Base-by-base conservation (phyloP, 345 rosid genomes). In the Anacardium occidentale region DNA sequence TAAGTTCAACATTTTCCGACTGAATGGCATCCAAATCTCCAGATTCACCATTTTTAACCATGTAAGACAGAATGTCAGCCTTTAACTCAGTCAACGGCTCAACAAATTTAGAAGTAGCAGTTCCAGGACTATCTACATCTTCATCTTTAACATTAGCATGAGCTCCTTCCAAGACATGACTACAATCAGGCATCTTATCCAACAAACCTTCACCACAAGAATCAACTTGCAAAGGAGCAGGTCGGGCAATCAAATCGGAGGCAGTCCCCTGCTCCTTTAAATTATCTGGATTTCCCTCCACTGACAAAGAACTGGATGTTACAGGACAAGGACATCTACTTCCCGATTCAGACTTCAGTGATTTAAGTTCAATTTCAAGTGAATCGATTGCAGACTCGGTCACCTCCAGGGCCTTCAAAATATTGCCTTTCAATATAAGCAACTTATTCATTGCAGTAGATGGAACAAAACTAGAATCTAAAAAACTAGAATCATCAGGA, bases 321-420 rank as follows among this genome's bases (percentile, higher is more conserved):
- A 69, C 77, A 14, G 77, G 81, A 73, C 63, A 57, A 25, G 71
- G 75, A 47, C 51, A 44, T 32, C 74, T 71, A 65, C 71, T 80
- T 67, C 87, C 79, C 73, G 74, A 70, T 63, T 78, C 84, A 66
- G 69, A 83, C 77, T 77, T 78, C 81, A 91, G 75, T 4, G 69
- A 69, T 87, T 82, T 86, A 0, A 85, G 86, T 75, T 93, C 92
- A 79, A 71, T 91, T 81, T 93, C 99, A 71, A 89, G 93, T 1
- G 77, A 85, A 77, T 93, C 99, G 81, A 96, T 91, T 85, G 93
- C 97, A 42, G 89, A 82, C 69, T 96, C 99, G 0, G 91, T 89
- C 78, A 73, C 73, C 83, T 90, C 97, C 79, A 96, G 64, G 24
- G 80, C 85, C 83, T 93, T 96, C 73, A 82, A 84, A 71, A 86